Base-by-base conservation (phyloP, 305 asterid species). In the Plantago coronopus region DNA sequence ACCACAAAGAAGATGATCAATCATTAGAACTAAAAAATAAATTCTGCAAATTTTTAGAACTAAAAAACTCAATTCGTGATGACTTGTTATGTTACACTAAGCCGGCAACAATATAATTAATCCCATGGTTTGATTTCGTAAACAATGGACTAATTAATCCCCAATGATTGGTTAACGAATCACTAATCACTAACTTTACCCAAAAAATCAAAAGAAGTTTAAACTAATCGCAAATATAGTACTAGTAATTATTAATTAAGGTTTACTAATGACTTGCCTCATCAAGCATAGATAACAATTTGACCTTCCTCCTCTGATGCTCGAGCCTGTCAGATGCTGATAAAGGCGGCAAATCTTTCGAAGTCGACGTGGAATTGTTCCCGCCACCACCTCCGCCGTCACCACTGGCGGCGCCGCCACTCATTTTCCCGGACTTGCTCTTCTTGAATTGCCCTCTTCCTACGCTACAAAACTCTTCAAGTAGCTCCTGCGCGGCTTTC, bases 291-390 rank as follows among this genome's bases (percentile, higher is more conserved):
- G 85, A 72, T 57, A 82, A 53, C 17, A 82, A 75, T 79, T 93
- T 93, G 97, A 87, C 96, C 94, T 93, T 93, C 71, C 97, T 78
- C 54, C 96, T 72, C 67, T 89, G 97, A 73, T 93, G 96, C 57
- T 93, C 98, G 20, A 89, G 79, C 69, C 94, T 78, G 70, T 93
- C 98, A 17, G 95, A 76, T 58, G 95, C 81, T 23, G 97, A 82
- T 65, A 86, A 62, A 16, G 89, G 83, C 34, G 84, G 89, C 25
- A 22, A 68, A 64, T 83, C 95, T 64, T 82, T 85, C 5, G 82
- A 76, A 22, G 95, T 68, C 27, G 86, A 74, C 1, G 80, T 57
- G 5, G 87, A 66, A 62, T 49, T 75, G 0, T 22, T 22, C 7
- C 63, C 83, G 14, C 63, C 63, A 21, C 22, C 51, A 4, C 37